Evolutionary conservation across 768 basidiomycete genomes (phyloP).

Genomic region (Candolleomyces efflorescens): DNA sequence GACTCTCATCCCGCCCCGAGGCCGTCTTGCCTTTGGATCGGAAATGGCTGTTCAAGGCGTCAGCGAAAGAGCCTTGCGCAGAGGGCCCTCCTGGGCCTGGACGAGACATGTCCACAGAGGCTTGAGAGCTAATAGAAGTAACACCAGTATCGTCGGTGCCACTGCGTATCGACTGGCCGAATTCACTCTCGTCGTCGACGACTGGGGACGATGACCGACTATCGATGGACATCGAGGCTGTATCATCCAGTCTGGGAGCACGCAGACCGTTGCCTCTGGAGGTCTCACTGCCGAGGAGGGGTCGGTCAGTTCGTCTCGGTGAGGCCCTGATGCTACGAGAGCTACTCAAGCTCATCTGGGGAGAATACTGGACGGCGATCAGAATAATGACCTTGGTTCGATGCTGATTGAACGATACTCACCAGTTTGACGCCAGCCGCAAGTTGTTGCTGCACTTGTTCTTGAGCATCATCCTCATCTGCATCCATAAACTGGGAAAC

Average conservation of each 20-base stretch:
- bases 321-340: conserved; percentile 68
- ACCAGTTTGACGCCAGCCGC: conserved; percentile 72
- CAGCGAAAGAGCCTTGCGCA: conserved; percentile 50
- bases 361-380: conserved; percentile 49
- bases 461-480: conserved; percentile 75
- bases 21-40: conserved; percentile 42
- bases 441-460: conserved; percentile 84
- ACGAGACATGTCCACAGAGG: conserved; percentile 32
- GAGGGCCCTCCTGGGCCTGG: conserved; percentile 10
- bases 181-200: conserved; percentile 55
- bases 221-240: conserved; percentile 23
- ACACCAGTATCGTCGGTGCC: conserved; percentile 50
- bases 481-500: conserved; percentile 89
- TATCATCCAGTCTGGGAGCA: conserved; percentile 41
- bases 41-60: conserved; percentile 59
- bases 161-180: conserved; percentile 43
- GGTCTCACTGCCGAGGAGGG: conserved; percentile 35
- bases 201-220: conserved; percentile 40
- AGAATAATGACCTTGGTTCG: conserved; percentile 2
- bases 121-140: conserved; percentile 52
- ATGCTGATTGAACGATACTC: conserved; percentile 23
- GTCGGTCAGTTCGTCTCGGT: conserved; percentile 53
- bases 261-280: conserved; percentile 40
- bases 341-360: conserved; percentile 54
- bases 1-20: conserved; percentile 32